A percentile compares a stretch with the other conserved stretches of the same genome.
Evolutionary conservation across 2,329 filamentous ascomycete genomes (phyloP).

Genomic region (Fusarium burgessii): DNA sequence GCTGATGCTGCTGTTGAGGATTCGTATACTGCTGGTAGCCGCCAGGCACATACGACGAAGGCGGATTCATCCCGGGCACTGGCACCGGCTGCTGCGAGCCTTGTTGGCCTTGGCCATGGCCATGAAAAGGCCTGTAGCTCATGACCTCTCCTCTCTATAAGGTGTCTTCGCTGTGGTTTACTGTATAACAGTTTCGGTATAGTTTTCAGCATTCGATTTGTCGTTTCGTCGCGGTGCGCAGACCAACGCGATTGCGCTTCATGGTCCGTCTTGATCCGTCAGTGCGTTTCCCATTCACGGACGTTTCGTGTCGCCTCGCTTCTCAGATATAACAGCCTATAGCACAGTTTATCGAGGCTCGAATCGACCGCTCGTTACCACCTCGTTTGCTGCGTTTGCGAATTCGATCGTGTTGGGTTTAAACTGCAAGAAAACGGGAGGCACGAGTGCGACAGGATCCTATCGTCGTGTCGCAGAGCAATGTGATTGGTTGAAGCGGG

Average conservation of each 20-base stretch:
- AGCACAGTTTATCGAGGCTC: not conserved
- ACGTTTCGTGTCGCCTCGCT: conserved; percentile 4
- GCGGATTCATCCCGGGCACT: conserved; percentile 37
- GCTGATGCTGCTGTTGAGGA: conserved; percentile 44
- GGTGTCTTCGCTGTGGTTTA: conserved; percentile 18
- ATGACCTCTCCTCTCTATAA: conserved; percentile 44
- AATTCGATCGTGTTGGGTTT: conserved; percentile 30
- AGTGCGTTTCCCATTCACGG: conserved; percentile 19
- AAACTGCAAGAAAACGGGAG: conserved; percentile 36
- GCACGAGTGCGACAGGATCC: conserved; percentile 44
- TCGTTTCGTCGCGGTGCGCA: conserved; percentile 46
- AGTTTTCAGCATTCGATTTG: conserved; percentile 39
- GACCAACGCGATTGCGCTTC: conserved; percentile 47
- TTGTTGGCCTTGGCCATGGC: conserved; percentile 46
- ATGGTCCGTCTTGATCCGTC: conserved; percentile 35
- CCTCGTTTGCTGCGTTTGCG: conserved; percentile 16
- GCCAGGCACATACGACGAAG: conserved; percentile 35
- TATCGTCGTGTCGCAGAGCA: conserved; percentile 39
- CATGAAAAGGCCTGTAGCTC: conserved; percentile 52
- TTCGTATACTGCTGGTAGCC: conserved; percentile 47
- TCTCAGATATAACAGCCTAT: not conserved
- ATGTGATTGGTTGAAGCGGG: conserved; percentile 37
- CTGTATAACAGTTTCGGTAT: not conserved
- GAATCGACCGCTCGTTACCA: conserved; percentile 2
- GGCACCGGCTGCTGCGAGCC: conserved; percentile 44